These are phyloP conservation scores for Fennellomyces sp. DNA, from an alignment of 371 early-diverging fungal genomes.

Conservation along the genomic window DNA sequence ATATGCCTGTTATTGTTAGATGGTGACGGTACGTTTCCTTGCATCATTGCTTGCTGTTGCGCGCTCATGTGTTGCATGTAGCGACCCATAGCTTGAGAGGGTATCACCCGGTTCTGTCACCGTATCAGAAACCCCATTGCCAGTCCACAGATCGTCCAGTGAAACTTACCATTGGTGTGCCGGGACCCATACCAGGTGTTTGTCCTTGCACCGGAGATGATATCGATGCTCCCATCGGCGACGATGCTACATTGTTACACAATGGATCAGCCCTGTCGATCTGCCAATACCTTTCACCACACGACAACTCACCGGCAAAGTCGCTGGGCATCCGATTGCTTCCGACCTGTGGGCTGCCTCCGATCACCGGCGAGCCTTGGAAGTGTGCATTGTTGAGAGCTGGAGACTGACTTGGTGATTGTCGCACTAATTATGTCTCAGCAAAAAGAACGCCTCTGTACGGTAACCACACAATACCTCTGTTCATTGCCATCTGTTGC, in stretches of 20 bases:
- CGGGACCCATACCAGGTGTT: constrained; percentile 29
- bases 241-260: constrained; percentile 15
- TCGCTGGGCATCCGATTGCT: constrained; percentile 28
- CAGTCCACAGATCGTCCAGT: too few species aligned
- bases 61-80: constrained; percentile 32
- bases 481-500: constrained; percentile 29
- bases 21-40: constrained; percentile 16
- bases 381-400: constrained; percentile 37
- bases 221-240: constrained; percentile 31
- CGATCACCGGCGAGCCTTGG: constrained; percentile 34
- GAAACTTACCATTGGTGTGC: constrained; percentile 27
- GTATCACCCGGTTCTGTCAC: constrained; percentile 36
- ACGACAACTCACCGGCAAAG: constrained; percentile 28
- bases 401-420: constrained; percentile 51
- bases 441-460: background rate
- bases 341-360: constrained; percentile 35
- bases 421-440: constrained; percentile 27
- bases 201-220: constrained; percentile 31
- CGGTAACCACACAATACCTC: constrained; percentile 22
- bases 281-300: background rate
- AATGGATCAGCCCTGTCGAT: background rate
- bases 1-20: constrained; percentile 24
- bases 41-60: constrained; percentile 24
- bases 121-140: too few species aligned
- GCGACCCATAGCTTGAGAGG: constrained; percentile 39